phyloP scores from a whole-genome alignment of 208 protist genomes.

The Blastocrithidia nonstop region DNA sequence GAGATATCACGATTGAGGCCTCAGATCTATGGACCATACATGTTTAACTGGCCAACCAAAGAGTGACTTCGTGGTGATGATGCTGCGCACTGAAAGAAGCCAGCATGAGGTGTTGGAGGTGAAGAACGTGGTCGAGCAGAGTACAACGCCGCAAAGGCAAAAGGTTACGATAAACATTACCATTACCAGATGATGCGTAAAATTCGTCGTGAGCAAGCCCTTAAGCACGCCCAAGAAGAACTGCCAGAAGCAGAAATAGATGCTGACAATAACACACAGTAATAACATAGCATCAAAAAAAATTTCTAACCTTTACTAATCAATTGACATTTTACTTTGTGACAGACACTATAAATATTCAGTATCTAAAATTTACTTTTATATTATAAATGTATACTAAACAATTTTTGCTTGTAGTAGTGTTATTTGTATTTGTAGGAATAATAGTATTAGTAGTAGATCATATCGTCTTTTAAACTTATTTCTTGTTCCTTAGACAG shows the following conservation, averaged over 20 bases:
- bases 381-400: too few relatives aligned
- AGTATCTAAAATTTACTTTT: too few relatives aligned
- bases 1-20: constrained; percentile 57
- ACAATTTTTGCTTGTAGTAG: too few relatives aligned
- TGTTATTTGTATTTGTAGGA: too few relatives aligned
- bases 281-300: neutral
- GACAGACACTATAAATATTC: too few relatives aligned
- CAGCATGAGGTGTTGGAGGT: constrained; percentile 70
- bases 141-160: constrained; percentile 56
- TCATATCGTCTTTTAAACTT: too few relatives aligned
- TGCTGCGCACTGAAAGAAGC: constrained; percentile 40
- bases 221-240: constrained; percentile 13
- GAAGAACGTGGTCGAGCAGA: constrained; percentile 66
- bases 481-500: too few relatives aligned
- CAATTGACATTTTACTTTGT: neutral
- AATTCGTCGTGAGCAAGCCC: constrained; percentile 75
- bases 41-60: constrained; percentile 86
- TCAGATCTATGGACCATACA: constrained; percentile 79
- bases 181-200: constrained; percentile 86
- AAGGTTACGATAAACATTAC: constrained; percentile 75
- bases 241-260: too few relatives aligned
- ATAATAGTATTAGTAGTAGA: too few relatives aligned
- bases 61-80: constrained; percentile 80
- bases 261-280: constrained; percentile 6
- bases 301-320: neutral